These are phyloP conservation scores for Adenanthera pavonina DNA, from an alignment of 306 rosid species.

Conservation along the genomic window DNA sequence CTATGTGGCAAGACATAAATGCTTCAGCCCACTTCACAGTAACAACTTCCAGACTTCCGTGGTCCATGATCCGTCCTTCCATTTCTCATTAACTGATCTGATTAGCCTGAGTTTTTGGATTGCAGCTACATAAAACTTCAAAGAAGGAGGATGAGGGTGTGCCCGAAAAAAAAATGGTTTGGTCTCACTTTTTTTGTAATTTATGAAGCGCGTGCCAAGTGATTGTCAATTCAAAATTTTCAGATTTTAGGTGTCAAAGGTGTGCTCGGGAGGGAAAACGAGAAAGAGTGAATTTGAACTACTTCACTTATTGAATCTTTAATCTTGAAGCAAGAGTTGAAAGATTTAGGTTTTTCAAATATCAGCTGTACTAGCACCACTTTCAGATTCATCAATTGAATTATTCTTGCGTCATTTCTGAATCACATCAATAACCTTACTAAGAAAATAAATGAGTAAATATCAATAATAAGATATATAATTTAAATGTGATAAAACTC, in stretches of 20 bases:
- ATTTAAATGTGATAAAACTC: background rate
- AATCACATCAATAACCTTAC: background rate
- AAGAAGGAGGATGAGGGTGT: background rate
- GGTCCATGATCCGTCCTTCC: background rate
- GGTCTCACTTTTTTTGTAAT: background rate
- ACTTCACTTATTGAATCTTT: background rate
- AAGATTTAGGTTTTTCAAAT: background rate
- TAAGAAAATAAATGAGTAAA: background rate
- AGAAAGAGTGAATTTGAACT: background rate
- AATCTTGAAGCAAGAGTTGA: background rate
- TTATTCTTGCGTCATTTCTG: background rate
- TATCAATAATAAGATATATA: background rate
- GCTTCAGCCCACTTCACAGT: background rate
- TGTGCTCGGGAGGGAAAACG: background rate
- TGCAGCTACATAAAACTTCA: background rate
- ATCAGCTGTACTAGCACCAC: background rate
- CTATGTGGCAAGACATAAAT: background rate
- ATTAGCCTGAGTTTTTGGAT: background rate
- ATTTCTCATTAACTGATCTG: background rate
- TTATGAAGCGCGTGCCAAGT: background rate
- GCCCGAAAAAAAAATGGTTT: background rate
- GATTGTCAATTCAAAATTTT: background rate
- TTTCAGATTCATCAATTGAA: background rate
- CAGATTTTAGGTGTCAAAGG: background rate
- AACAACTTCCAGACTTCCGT: background rate